Evolutionary conservation across 768 basidiomycete species (phyloP), one percentile per base, ranked within the genome.

Genomic region (Coprinopsis sp.): DNA sequence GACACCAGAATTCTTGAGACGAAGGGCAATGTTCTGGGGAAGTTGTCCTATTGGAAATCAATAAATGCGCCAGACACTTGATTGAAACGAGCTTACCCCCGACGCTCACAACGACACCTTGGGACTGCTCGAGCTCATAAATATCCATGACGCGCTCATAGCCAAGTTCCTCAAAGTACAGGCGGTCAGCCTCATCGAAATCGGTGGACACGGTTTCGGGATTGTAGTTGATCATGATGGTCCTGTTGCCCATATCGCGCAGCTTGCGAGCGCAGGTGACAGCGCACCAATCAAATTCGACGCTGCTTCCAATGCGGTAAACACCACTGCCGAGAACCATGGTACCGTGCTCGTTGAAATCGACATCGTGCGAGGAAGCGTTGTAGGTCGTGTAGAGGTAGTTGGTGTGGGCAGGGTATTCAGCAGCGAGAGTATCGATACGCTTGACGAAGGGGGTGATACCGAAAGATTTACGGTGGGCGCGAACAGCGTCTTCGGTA

Each of bases 261-360:
- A 99, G 79, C 63, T 87, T 87, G 50, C 96, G 77, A 12, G 93
- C 92, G 64, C 94, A 98, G 1, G 95, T 97, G 31, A 99, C 96
- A n/a, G 96, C 95, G 64, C 96, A 99, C 96, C 96, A 99, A 65
- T 99, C 96, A 63, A 99, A 99, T 73, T 99, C 96, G 61, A 99
- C 96, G 54, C 90, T 93, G 65, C 88, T 91, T 37, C 96, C 96
- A 56, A 99, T 98, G 50, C 96, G 86, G 70, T 99, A 98, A 18
- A 99, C 96, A 57, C 96, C 96, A 50, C 87, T 91, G 21, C 96
- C 96, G 19, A 98, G 83, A 19, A 99, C 95, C 91, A 98, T 96
- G n/a, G 93, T 98, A 33, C 96, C 96, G 54, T 96, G 81, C 56
- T 98, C 95, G 59, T 94, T 75, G 61, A 98, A 98, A 18, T 89